Conservation (phyloP, 108 stramenopile genomes). For the Skeletonema menzelii region DNA sequence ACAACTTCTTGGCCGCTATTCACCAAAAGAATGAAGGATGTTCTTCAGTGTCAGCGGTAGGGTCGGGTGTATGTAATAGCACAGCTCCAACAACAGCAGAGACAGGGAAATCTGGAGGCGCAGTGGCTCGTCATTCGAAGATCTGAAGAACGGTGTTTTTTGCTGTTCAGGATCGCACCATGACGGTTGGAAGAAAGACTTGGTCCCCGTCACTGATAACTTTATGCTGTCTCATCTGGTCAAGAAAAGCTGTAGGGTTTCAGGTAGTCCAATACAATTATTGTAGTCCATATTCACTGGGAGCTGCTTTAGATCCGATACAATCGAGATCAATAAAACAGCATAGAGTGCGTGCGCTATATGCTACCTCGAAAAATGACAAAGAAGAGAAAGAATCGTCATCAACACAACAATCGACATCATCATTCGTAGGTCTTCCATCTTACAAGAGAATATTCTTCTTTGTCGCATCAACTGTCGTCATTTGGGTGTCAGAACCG, state of each 20-base stretch:
- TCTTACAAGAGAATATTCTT: constrained; percentile 59
- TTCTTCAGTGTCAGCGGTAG: too few relatives aligned
- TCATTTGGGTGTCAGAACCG: constrained; percentile 91
- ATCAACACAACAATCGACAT: not conserved
- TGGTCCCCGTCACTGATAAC: not conserved
- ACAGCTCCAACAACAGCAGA: too few relatives aligned
- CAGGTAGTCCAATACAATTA: not conserved
- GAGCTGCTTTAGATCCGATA: not conserved
- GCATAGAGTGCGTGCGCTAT: not conserved
- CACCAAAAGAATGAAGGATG: too few relatives aligned
- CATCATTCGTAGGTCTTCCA: constrained; percentile 54
- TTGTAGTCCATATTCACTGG: not conserved
- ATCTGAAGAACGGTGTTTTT: not conserved
- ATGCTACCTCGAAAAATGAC: not conserved
- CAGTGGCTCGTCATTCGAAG: too few relatives aligned
- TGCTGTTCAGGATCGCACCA: not conserved
- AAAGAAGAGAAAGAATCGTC: not conserved
- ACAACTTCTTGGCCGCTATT: too few relatives aligned
- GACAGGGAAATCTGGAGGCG: too few relatives aligned
- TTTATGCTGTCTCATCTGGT: not conserved
- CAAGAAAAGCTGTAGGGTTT: not conserved
- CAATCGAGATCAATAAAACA: not conserved
- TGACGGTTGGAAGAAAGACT: not conserved
- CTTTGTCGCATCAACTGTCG: constrained; percentile 71
- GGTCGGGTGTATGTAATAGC: too few relatives aligned